Evolutionary conservation across 2,329 filamentous ascomycete genomes (phyloP).

Genomic region (Proliferodiscus dingleyae): DNA sequence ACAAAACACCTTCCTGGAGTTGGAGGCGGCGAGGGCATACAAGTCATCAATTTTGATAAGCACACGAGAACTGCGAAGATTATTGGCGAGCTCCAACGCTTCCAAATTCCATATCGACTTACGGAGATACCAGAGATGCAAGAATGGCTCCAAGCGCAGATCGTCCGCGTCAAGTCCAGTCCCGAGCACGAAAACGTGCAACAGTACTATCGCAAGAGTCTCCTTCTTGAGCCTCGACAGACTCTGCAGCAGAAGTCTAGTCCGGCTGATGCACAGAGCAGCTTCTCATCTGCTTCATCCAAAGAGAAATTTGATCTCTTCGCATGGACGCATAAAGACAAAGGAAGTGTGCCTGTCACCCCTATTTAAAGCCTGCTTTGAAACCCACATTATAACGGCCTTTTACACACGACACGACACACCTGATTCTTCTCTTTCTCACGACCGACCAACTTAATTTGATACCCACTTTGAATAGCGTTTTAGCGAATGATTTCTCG

Average conservation of each 20-base stretch:
- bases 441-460: constrained; percentile 26
- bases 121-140: constrained; percentile 82
- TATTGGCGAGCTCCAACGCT: constrained; percentile 90
- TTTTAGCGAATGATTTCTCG: constrained; percentile 32
- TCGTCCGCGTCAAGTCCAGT: constrained; percentile 57
- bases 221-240: constrained; percentile 59
- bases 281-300: constrained; percentile 22
- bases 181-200: constrained; percentile 58
- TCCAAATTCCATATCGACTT: constrained; percentile 88
- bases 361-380: constrained; percentile 12
- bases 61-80: constrained; percentile 92
- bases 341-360: constrained; percentile 10
- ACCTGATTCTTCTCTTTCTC: constrained; percentile 3
- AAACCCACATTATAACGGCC: constrained; percentile 6
- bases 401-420: constrained; percentile 11
- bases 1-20: constrained; percentile 66
- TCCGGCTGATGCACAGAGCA: constrained; percentile 24
- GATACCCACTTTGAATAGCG: constrained; percentile 35
- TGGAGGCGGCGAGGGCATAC: constrained; percentile 57
- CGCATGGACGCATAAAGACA: constrained; percentile 42
- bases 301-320: constrained; percentile 50
- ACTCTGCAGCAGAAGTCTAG: constrained; percentile 22
- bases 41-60: constrained; percentile 97
- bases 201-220: constrained; percentile 61
- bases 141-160: constrained; percentile 83